Evolutionary conservation across 768 basidiomycete genomes (phyloP).

Genomic region (Trametopsis cervina): DNA sequence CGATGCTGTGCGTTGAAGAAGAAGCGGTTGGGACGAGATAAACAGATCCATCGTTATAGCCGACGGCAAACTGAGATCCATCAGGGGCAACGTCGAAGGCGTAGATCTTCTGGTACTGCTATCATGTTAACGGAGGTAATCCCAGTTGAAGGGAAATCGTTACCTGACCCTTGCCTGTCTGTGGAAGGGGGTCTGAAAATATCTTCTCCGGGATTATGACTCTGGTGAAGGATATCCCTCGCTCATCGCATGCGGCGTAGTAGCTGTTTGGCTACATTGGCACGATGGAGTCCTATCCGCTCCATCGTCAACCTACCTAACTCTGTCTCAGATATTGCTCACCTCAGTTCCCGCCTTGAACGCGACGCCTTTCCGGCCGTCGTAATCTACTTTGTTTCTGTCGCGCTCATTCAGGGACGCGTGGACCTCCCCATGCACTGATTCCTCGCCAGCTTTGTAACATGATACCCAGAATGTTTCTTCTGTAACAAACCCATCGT

Average conservation of each 20-base stretch:
- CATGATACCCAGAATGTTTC: conserved; percentile 75
- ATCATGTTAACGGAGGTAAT: not conserved
- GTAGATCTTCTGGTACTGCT: conserved; percentile 48
- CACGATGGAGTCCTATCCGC: not conserved
- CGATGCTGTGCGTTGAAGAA: conserved; percentile 18
- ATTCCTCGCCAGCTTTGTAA: conserved; percentile 45
- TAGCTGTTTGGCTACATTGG: conserved; percentile 1
- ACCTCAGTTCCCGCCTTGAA: conserved; percentile 32
- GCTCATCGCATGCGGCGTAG: conserved; percentile 36
- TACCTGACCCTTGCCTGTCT: conserved; percentile 29
- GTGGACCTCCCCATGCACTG: conserved; percentile 59
- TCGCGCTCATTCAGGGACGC: conserved; percentile 48
- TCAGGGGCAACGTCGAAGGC: conserved; percentile 61
- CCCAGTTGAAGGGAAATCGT: no score
- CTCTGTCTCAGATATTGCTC: conserved; percentile 12
- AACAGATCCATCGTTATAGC: conserved; percentile 54
- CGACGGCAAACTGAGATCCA: conserved; percentile 49
- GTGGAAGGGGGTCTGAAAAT: conserved; percentile 39
- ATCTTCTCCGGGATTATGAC: conserved; percentile 46
- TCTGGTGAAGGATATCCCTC: conserved; percentile 40
- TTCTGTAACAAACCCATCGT: conserved; percentile 42
- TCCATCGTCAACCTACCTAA: not conserved
- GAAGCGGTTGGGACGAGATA: conserved; percentile 36
- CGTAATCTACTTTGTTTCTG: conserved; percentile 40
- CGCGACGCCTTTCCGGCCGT: conserved; percentile 40